Base-by-base conservation (phyloP, 2,329 filamentous ascomycete genomes). In the Aspergillus versicolor region DNA sequence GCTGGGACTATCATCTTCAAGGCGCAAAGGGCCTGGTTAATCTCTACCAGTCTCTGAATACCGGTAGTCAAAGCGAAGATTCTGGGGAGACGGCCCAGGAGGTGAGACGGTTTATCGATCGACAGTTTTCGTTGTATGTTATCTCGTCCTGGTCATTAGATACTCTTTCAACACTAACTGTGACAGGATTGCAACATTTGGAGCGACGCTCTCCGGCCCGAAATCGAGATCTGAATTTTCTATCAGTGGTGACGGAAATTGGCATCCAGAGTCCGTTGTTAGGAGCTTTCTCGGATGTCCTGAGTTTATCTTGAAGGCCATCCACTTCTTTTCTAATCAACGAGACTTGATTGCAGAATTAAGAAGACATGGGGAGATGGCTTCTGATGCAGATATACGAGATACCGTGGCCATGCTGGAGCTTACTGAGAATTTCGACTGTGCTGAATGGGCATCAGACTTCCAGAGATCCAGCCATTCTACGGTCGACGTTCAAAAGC, bases 231-330 rank as follows among this genome's bases (percentile, higher is more conserved):
- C 68, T 3, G 54, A 65, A 2, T 65, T 57, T 21, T 34, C 54
- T 12, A 50, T 59, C 27, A 17, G 19, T 3, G 40, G 62, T 6
- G 59, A 63, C 7, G 45, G 56, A 15, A 55, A 58, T 17, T 57
- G 57, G n/a, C 50, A 50, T 2, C 58, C 65, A 52, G 70, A 73
- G 53, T 61, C 60, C 1, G 63, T 72, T 9, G 68, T 73, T 42
- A 54, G 64, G 24, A 72, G 70, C 3, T 73, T 73, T 44, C 69
- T 74, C 12, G 71, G 71, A 9, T 74, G 71, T 44, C 71, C 71
- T 0, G 68, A 67, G 37, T 71, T 69, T 43, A 56, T 74, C 2
- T 47, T 73, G 6, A 61, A 57, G 27, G 66, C 65, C 11, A 67
- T 72, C 4, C 67, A 66, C 51, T 65, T 51, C 17, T 55, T 72